Evolutionary conservation across 2,329 filamentous ascomycete species (phyloP).

Genomic region (Phoma sp.): DNA sequence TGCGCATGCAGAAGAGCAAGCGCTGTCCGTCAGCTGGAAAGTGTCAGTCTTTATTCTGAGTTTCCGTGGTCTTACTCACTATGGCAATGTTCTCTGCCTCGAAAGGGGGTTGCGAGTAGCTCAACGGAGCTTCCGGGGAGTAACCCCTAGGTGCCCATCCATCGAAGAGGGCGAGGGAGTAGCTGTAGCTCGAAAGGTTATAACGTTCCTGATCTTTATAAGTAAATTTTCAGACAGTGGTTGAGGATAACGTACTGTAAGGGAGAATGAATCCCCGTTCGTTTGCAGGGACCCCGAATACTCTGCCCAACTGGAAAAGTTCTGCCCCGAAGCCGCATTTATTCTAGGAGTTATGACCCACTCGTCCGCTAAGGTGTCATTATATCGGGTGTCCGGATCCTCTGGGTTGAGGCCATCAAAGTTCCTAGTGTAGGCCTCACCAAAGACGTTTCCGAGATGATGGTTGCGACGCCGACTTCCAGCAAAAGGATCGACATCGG

Average conservation of each 20-base stretch:
- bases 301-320: conserved; percentile 53
- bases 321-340: conserved; percentile 29
- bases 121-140: too few species aligned
- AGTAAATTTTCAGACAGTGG: too few species aligned
- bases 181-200: conserved; percentile 19
- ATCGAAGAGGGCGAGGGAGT: conserved; percentile 4
- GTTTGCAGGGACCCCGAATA: conserved; percentile 40
- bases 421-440: too few species aligned
- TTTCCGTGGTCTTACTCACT: too few species aligned
- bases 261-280: conserved; percentile 46
- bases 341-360: conserved; percentile 26
- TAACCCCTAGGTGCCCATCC: too few species aligned
- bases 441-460: conserved; percentile 36
- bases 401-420: too few species aligned
- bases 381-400: conserved; percentile 5
- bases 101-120: too few species aligned
- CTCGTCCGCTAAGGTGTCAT: conserved; percentile 14
- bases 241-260: conserved; percentile 29
- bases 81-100: too few species aligned
- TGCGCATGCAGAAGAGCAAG: conserved; percentile 65
- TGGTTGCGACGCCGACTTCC: conserved; percentile 55
- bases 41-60: too few species aligned
- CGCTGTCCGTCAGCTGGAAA: conserved; percentile 58
- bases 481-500: conserved; percentile 47
- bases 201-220: conserved; percentile 21